Evolutionary conservation across 2,329 filamentous ascomycete species (phyloP).

Genomic region (Arthrobotrys iridis): DNA sequence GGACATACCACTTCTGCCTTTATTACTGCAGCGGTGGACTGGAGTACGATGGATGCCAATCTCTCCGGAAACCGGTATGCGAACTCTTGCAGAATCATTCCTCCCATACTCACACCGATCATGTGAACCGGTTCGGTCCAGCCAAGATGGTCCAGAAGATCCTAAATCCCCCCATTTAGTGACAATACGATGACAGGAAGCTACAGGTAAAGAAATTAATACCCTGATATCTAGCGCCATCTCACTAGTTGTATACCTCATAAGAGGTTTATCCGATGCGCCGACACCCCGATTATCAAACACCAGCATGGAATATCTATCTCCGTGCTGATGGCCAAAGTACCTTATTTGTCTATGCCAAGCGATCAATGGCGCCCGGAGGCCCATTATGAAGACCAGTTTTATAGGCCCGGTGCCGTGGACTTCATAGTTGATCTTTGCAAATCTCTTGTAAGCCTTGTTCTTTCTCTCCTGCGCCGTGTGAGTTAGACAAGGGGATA

Average conservation of each 20-base stretch:
- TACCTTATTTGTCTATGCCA: constrained; percentile 74
- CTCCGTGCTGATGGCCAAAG: constrained; percentile 76
- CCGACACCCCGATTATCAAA: constrained; percentile 86
- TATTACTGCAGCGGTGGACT: constrained; percentile 69
- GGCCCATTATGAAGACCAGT: constrained; percentile 75
- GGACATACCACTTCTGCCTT: constrained; percentile 40
- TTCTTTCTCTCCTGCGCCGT: not conserved
- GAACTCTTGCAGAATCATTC: constrained; percentile 91
- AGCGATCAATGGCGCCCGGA: constrained; percentile 68
- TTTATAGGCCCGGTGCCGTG: constrained; percentile 44
- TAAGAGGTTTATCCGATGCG: constrained; percentile 77
- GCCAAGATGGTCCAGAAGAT: constrained; percentile 58
- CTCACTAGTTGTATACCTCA: constrained; percentile 81
- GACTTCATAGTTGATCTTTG: constrained; percentile 49
- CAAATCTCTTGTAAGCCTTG: not conserved
- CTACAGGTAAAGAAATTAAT: not conserved
- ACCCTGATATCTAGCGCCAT: constrained; percentile 80
- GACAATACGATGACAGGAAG: constrained; percentile 68
- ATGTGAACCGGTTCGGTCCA: constrained; percentile 69
- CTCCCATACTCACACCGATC: constrained; percentile 83
- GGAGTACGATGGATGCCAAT: constrained; percentile 69
- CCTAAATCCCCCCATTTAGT: constrained; percentile 71
- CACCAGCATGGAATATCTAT: constrained; percentile 77
- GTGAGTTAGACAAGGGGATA: not conserved
- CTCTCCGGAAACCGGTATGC: constrained; percentile 67